Evolutionary conservation across 257 asterid genomes (phyloP), one percentile per base, ranked within the genome.

Genomic region (Lycium ferocissimum): DNA sequence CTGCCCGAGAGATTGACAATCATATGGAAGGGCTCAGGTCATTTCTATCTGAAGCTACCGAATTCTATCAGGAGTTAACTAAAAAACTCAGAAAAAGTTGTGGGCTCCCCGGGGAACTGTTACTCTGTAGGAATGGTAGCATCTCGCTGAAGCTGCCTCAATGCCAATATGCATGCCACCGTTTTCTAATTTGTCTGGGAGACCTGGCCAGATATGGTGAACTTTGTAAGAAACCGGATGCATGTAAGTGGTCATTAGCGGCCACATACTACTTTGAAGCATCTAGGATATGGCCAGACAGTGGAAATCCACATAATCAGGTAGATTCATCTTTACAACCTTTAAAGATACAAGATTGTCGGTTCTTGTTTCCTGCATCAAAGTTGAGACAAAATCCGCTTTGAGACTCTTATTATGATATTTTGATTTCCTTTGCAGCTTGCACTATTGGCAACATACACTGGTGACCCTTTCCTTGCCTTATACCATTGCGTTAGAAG

Each of bases 241-340:
- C 87, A 38, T 83, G 89, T 80, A 91, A 90, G 49, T 96, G 99
- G 99, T 93, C 96, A n/a, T 87, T 87, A 37, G 96, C 97, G 4
- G 97, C 97, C 5, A 84, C 81, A 5, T 93, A 88, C 90, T 96
- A 96, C 85, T 83, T 94, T 14, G 95, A 94, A 87, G 95, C 99
- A 69, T 80, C 95, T 47, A 90, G 88, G 89, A 91, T 92, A 51
- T 94, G 97, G 92, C 95, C 98, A 5, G 92, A 90, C 67, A 91
- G 98, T 81, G 99, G 99, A 54, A 96, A 94, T 85, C 98, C 99
- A 71, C 99, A 96, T 88, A 96, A 96, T 91, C 99, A 96, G 96
- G 99, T 92, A 84, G 49, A 4, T 76, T 78, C 13, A 5, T 69
- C 76, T 69, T 37, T 69, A 69, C 76, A 69, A 7, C 14, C 76